A percentile compares a stretch with the other conserved stretches of the same genome.
These are phyloP conservation scores for Crithidia acanthocephali DNA, from an alignment of 208 protist species.

Conservation along the genomic window DNA sequence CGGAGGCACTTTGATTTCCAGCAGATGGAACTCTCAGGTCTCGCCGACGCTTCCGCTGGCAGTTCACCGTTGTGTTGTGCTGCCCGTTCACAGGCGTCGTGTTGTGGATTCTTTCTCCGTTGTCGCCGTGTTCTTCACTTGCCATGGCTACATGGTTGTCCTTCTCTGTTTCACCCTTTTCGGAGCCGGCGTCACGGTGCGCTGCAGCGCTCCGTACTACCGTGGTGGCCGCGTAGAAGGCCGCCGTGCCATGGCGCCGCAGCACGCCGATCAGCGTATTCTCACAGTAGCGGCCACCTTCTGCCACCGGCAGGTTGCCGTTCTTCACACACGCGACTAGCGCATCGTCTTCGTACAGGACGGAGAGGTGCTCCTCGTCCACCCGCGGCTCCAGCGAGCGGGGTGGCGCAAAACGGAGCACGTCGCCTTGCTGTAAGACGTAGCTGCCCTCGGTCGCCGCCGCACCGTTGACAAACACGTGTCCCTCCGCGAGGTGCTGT, in stretches of 20 bases:
- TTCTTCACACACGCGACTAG: slow-evolving; percentile 79
- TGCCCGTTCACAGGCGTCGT: too few species aligned
- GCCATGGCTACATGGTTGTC: too few species aligned
- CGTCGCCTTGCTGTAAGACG: slow-evolving; percentile 59
- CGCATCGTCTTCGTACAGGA: slow-evolving; percentile 61
- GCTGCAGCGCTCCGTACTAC: neutral
- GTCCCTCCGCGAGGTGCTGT: slow-evolving; percentile 49
- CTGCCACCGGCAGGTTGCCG: slow-evolving; percentile 78
- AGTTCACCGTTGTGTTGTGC: too few species aligned
- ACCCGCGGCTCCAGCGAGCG: slow-evolving; percentile 69
- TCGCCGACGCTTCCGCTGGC: too few species aligned
- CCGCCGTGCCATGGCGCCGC: slow-evolving; percentile 15
- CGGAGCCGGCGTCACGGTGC: neutral
- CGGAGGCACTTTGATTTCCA: too few species aligned
- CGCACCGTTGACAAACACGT: slow-evolving; percentile 47
- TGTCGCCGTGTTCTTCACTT: too few species aligned
- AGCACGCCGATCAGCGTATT: slow-evolving; percentile 79
- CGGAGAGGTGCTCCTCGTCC: slow-evolving; percentile 55
- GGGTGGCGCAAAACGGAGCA: slow-evolving; percentile 69
- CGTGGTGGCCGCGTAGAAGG: slow-evolving; percentile 16
- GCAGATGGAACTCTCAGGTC: too few species aligned
- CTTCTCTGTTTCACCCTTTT: neutral
- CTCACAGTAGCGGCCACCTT: slow-evolving; percentile 83
- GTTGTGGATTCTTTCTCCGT: too few species aligned
- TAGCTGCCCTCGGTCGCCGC: slow-evolving; percentile 15